Conservation (phyloP, 2,329 filamentous ascomycete genomes). For the Cordyceps farinosa region DNA sequence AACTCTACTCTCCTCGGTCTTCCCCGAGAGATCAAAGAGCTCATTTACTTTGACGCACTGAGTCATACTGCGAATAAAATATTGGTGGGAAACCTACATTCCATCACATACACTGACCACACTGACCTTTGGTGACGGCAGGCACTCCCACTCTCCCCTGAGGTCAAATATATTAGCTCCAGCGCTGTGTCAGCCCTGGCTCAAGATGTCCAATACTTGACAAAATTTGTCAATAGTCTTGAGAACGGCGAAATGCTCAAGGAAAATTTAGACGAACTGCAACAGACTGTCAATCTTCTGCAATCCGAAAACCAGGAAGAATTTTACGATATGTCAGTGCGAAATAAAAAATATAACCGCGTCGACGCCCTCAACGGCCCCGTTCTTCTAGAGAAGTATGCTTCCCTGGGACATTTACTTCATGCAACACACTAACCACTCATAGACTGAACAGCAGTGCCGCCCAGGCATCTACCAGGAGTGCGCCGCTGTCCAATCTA, state of each 20-base stretch:
- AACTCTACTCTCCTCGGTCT: constrained; percentile 86
- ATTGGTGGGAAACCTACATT: constrained; percentile 48
- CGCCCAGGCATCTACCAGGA: constrained; percentile 55
- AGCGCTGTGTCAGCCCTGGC: constrained; percentile 78
- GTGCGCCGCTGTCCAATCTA: constrained; percentile 65
- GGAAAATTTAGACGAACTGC: constrained; percentile 86
- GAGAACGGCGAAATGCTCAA: constrained; percentile 81
- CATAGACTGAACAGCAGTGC: constrained; percentile 58
- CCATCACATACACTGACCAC: background rate
- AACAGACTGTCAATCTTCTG: constrained; percentile 88
- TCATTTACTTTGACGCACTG: constrained; percentile 96
- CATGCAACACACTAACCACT: constrained; percentile 24
- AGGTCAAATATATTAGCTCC: constrained; percentile 82
- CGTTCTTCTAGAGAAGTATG: constrained; percentile 84
- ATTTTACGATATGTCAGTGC: constrained; percentile 86
- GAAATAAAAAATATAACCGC: constrained; percentile 90
- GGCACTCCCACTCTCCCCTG: constrained; percentile 71
- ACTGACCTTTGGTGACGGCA: constrained; percentile 28
- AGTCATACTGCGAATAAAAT: constrained; percentile 87
- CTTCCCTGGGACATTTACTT: constrained; percentile 3
- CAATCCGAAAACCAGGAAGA: constrained; percentile 88
- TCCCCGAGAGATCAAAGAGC: constrained; percentile 93
- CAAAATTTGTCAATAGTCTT: constrained; percentile 80
- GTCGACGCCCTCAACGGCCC: constrained; percentile 91
- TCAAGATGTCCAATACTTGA: constrained; percentile 78